Conservation (phyloP, 768 basidiomycete genomes). For the Xanthoconium stramineum region DNA sequence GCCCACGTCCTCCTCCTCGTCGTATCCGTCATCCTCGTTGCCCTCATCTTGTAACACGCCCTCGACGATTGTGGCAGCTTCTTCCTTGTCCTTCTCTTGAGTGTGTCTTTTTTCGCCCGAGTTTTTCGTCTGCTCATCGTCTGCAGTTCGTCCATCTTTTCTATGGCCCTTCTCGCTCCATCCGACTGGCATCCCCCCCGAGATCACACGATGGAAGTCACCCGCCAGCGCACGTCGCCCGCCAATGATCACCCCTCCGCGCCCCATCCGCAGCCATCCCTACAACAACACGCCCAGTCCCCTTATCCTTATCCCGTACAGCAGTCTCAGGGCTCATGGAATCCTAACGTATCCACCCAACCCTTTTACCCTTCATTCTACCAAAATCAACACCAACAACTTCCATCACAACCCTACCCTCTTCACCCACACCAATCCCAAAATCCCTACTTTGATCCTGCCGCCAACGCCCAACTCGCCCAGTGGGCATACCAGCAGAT, state of each 20-base stretch:
- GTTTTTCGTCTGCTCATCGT: not conserved
- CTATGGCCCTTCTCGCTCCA: constrained; percentile 79
- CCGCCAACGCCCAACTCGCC: constrained; percentile 71
- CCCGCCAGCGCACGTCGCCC: constrained; percentile 61
- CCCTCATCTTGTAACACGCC: not conserved
- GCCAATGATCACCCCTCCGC: constrained; percentile 48
- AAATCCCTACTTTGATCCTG: constrained; percentile 68
- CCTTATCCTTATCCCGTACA: constrained; percentile 69
- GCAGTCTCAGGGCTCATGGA: constrained; percentile 69
- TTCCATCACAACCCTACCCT: constrained; percentile 52
- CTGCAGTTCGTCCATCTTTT: constrained; percentile 12
- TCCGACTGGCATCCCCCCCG: constrained; percentile 71
- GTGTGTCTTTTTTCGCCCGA: not conserved
- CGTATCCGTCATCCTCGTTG: not conserved
- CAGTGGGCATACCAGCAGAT: constrained; percentile 93
- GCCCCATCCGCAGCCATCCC: constrained; percentile 24
- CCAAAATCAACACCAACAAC: constrained; percentile 65
- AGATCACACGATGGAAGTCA: constrained; percentile 62
- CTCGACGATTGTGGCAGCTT: constrained; percentile 3
- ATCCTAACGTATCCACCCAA: constrained; percentile 58
- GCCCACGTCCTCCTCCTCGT: not conserved
- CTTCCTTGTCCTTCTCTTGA: not conserved
- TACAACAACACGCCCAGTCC: constrained; percentile 26
- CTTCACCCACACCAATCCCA: constrained; percentile 42
- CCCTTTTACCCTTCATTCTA: constrained; percentile 80